These are phyloP conservation scores for Agaricus subrufescens DNA, from an alignment of 768 basidiomycete species.

Conservation along the genomic window DNA sequence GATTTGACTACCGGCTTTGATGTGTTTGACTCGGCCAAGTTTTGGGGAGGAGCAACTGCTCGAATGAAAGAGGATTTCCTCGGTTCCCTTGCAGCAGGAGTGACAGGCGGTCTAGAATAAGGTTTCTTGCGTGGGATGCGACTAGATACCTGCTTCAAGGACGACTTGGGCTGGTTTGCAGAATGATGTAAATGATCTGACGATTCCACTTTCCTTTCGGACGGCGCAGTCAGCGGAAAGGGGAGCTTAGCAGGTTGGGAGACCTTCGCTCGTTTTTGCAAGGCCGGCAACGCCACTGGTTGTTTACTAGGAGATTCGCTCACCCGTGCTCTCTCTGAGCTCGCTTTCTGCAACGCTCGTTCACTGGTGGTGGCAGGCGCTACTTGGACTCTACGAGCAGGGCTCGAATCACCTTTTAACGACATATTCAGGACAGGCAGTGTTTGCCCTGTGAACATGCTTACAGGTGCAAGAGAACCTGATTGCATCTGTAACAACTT, in stretches of 20 bases:
- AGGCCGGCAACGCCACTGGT: not conserved
- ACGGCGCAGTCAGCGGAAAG: conserved; percentile 27
- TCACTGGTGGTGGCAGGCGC: not conserved
- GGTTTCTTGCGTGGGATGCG: conserved; percentile 63
- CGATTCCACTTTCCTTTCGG: not conserved
- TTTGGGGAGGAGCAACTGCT: conserved; percentile 16
- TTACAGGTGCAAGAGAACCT: conserved; percentile 13
- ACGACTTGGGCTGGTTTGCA: conserved; percentile 34
- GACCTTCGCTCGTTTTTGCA: not conserved
- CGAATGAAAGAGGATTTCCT: conserved; percentile 12
- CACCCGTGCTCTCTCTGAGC: not conserved
- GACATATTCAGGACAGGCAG: conserved; percentile 8
- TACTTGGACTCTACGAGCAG: conserved; percentile 10
- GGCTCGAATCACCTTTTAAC: conserved; percentile 3
- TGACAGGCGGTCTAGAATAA: conserved; percentile 36
- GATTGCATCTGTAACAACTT: conserved; percentile 32
- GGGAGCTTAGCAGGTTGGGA: conserved; percentile 22
- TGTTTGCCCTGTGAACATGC: conserved; percentile 1
- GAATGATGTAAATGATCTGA: not conserved
- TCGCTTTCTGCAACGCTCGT: conserved; percentile 10
- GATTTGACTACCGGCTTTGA: not conserved
- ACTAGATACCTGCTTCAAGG: conserved; percentile 48
- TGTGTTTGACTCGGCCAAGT: conserved; percentile 8
- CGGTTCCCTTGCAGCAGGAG: not conserved
- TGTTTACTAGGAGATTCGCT: not conserved